phyloP scores from a whole-genome alignment of 345 rosid genomes.

The Citrus glauca region DNA sequence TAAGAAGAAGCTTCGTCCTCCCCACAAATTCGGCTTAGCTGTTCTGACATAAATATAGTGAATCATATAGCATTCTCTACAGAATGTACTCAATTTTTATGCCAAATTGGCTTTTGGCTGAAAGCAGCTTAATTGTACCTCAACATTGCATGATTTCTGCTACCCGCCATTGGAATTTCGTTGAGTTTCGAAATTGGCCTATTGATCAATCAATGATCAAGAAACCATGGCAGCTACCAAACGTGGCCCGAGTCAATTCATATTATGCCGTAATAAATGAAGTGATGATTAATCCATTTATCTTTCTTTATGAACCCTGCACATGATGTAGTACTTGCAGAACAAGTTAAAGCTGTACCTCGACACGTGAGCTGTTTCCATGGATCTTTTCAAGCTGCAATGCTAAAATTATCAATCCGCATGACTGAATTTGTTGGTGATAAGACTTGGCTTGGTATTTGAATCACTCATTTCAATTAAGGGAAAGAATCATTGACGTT shows the following conservation, averaged over 20 bases:
- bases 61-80: neutral
- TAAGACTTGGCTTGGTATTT: neutral
- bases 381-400: neutral
- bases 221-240: neutral
- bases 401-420: neutral
- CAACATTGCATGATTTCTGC: neutral
- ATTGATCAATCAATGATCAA: no score
- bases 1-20: neutral
- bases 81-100: neutral
- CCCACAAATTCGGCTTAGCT: neutral
- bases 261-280: neutral
- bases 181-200: no score
- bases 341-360: constrained; percentile 3
- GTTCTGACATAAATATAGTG: neutral
- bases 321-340: neutral
- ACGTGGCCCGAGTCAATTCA: neutral
- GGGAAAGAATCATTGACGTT: neutral
- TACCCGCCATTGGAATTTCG: neutral
- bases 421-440: neutral
- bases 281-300: neutral
- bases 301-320: no score
- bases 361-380: neutral
- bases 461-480: neutral
- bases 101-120: neutral
- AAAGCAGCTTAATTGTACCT: neutral